Conservation (phyloP, 2,329 filamentous ascomycete genomes). For the Coleophoma crateriformis region DNA sequence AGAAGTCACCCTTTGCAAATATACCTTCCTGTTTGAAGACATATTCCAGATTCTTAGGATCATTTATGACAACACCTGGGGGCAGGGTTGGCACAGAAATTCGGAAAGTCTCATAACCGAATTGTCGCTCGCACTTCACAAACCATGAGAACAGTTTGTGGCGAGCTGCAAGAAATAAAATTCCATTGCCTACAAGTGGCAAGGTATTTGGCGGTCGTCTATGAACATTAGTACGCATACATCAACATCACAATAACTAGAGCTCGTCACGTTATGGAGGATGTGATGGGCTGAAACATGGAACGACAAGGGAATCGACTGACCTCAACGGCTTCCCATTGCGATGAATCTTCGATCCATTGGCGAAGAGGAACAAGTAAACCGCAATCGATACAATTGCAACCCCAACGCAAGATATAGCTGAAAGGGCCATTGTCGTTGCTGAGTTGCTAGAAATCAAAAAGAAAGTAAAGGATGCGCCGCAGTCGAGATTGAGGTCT, state of each 20-base stretch:
- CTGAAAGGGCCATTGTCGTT: constrained; percentile 1
- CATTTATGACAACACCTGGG: constrained; percentile 57
- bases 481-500: too few species aligned
- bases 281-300: too few species aligned
- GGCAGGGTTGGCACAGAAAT: constrained; percentile 58
- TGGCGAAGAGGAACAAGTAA: constrained; percentile 8
- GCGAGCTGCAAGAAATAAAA: constrained; percentile 53
- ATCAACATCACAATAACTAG: not conserved
- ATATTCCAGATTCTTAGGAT: constrained; percentile 56
- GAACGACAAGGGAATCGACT: not conserved
- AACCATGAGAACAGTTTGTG: constrained; percentile 60
- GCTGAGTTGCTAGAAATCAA: too few species aligned
- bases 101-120: constrained; percentile 55
- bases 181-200: constrained; percentile 54
- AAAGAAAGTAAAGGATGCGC: too few species aligned
- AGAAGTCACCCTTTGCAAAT: constrained; percentile 58
- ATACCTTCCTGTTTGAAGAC: constrained; percentile 55
- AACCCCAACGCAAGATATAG: constrained; percentile 8
- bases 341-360: constrained; percentile 17
- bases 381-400: constrained; percentile 5
- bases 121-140: constrained; percentile 47
- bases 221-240: not conserved
- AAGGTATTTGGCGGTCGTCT: constrained; percentile 26
- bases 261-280: too few species aligned
- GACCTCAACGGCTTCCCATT: constrained; percentile 23